Evolutionary conservation across 805 yeast species (phyloP).

Genomic region (Metschnikowia corniflorae): DNA sequence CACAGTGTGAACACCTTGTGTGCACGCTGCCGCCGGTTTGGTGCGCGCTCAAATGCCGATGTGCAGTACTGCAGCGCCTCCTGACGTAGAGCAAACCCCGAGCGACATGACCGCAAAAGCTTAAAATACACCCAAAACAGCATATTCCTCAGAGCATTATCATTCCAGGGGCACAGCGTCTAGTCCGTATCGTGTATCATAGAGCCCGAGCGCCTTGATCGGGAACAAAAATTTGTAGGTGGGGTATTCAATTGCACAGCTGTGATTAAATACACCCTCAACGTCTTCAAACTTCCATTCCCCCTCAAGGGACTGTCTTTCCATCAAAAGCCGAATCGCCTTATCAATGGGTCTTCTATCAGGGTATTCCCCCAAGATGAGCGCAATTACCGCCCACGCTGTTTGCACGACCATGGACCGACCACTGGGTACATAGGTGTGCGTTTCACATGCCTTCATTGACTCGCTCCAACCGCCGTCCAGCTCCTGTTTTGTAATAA

Average conservation of each 20-base stretch:
- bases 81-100: background rate
- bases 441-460: constrained; percentile 84
- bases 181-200: constrained; percentile 28
- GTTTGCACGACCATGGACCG: constrained; percentile 81
- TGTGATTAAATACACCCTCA: constrained; percentile 95
- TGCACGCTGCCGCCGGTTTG: background rate
- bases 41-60: constrained; percentile 7
- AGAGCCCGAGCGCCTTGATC: constrained; percentile 88
- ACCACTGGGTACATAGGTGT: constrained; percentile 63
- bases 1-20: too few relatives aligned
- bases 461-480: constrained; percentile 99
- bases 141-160: too few relatives aligned
- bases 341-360: constrained; percentile 53
- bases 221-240: constrained; percentile 87
- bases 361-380: constrained; percentile 80
- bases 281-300: constrained; percentile 82
- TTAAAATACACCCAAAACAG: too few relatives aligned
- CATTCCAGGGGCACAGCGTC: constrained; percentile 8
- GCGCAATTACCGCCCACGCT: constrained; percentile 85
- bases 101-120: too few relatives aligned
- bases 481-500: constrained; percentile 64
- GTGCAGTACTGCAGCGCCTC: constrained; percentile 3
- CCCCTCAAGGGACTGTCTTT: constrained; percentile 68
- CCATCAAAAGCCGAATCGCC: constrained; percentile 63
- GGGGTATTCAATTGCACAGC: constrained; percentile 91